Conservation (phyloP, 805 yeast species). For the Komagataella kurtzmanii region DNA sequence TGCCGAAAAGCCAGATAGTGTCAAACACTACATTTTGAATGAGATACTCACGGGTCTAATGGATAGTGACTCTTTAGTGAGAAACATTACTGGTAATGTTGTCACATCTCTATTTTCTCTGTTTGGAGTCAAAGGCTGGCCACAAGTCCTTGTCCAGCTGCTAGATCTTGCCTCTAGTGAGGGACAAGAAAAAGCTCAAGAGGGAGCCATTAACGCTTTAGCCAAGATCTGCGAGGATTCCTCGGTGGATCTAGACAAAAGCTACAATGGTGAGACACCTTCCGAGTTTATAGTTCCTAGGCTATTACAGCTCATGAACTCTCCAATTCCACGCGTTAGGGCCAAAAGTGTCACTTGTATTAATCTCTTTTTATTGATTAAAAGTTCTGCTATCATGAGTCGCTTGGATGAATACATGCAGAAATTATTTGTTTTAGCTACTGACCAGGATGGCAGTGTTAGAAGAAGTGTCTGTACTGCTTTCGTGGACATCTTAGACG, state of each 20-base stretch:
- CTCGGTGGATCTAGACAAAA: slow-evolving; percentile 46
- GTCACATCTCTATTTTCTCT: slow-evolving; percentile 67
- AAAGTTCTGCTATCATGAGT: slow-evolving; percentile 49
- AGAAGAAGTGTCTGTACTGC: slow-evolving; percentile 68
- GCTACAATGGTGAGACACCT: slow-evolving; percentile 55
- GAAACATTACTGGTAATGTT: slow-evolving; percentile 85
- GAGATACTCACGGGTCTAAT: slow-evolving; percentile 33
- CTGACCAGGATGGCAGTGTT: slow-evolving; percentile 42
- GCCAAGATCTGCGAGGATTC: slow-evolving; percentile 88
- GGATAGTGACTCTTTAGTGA: slow-evolving; percentile 43
- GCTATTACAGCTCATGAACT: slow-evolving; percentile 36
- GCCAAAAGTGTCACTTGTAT: slow-evolving; percentile 58
- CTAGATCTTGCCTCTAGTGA: slow-evolving; percentile 41
- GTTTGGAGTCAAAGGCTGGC: slow-evolving; percentile 61
- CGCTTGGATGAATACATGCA: slow-evolving; percentile 54
- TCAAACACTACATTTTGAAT: slow-evolving; percentile 19
- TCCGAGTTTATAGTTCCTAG: slow-evolving; percentile 53
- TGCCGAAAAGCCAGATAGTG: slow-evolving; percentile 13
- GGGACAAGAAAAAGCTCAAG: slow-evolving; percentile 32
- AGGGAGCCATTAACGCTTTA: slow-evolving; percentile 72
- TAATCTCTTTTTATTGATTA: slow-evolving; percentile 60
- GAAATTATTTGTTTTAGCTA: slow-evolving; percentile 58
- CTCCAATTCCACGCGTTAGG: slow-evolving; percentile 34
- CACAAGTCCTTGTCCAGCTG: slow-evolving; percentile 55
- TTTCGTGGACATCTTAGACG: slow-evolving; percentile 57